Evolutionary conservation across 208 protist genomes (phyloP).

Genomic region (Crithidia acanthocephali): DNA sequence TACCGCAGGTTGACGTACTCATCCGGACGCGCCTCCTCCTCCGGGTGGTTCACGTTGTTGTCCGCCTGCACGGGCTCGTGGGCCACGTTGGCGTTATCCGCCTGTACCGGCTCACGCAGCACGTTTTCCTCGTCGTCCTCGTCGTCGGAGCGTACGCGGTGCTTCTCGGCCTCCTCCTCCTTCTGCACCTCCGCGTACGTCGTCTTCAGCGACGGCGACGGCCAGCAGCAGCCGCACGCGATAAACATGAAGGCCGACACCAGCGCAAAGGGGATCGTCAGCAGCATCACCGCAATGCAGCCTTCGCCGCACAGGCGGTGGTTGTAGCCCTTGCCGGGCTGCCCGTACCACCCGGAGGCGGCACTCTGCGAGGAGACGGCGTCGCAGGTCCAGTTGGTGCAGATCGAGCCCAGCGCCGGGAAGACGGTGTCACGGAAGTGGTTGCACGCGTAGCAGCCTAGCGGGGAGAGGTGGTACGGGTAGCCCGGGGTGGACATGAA

Average conservation of each 20-base stretch:
- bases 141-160: slow-evolving; percentile 9
- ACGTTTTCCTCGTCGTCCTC: slow-evolving; percentile 15
- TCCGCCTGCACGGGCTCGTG: slow-evolving; percentile 22
- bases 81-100: not conserved
- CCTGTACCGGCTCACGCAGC: not conserved
- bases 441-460: slow-evolving; percentile 51
- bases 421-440: slow-evolving; percentile 36
- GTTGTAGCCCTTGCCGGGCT: slow-evolving; percentile 51
- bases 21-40: slow-evolving; percentile 13
- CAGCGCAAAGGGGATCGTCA: slow-evolving; percentile 42
- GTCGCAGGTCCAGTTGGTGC: slow-evolving; percentile 35
- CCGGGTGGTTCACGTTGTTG: slow-evolving; percentile 8
- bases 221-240: slow-evolving; percentile 50
- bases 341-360: slow-evolving; percentile 9
- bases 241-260: slow-evolving; percentile 39
- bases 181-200: slow-evolving; percentile 30
- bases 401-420: slow-evolving; percentile 5
- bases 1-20: slow-evolving; percentile 28
- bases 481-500: slow-evolving; percentile 43
- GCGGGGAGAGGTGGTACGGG: slow-evolving; percentile 35
- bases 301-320: slow-evolving; percentile 52
- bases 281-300: slow-evolving; percentile 50
- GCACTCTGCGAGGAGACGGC: slow-evolving; percentile 34
- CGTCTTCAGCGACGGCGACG: slow-evolving; percentile 53
- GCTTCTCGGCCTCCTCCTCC: slow-evolving; percentile 24